Base-by-base conservation (phyloP, 2,329 filamentous ascomycete genomes). In the Nothopassalora personata region DNA sequence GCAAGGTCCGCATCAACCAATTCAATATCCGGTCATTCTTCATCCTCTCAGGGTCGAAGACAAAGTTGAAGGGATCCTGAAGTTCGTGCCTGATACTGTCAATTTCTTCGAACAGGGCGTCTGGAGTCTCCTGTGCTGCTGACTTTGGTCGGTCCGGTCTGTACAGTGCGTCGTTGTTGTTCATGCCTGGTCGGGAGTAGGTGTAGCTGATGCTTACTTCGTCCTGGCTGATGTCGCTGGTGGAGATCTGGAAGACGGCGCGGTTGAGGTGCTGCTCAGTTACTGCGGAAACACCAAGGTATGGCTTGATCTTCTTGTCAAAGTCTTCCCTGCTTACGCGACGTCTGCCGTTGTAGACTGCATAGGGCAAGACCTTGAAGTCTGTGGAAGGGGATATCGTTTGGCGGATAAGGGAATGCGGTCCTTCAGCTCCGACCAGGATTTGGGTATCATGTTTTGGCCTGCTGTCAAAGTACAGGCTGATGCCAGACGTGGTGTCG, bases 1-100 rank as follows among this genome's bases (percentile, higher is more conserved):
- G 60, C 1, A 69, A 49, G 2, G 65, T 73, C 11, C 76, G 71
- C 76, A 78, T 77, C 13, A 78, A 64, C 75, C 76, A 78, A 52
- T 75, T 71, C 47, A 77, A 57, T 4, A 75, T 55, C 10, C 74
- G 64, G 39, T 77, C 75, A 2, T 66, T 56, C 5, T 64, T 65
- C 59, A 77, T 61, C 8, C 62, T 66, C 5, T 68, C 60, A 5
- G 58, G 55, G 19, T 74, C 59, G 30, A 77, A 76, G 2, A 76
- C 62, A 0, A 67, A 60, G 7, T 59, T 50, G 53, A 74, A 77
- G 0, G 72, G 69, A 47, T 65, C 66, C 1, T 65, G 43, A 2
- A 77, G 64, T 19, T 58, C 33, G 15, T 64, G 49, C 23, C 46
- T 46, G 11, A 76, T 56, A 0, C 33, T 46, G 3, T 46, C 57